phyloP scores from a whole-genome alignment of 257 asterid species.

The Nyctanthes arbortristis region DNA sequence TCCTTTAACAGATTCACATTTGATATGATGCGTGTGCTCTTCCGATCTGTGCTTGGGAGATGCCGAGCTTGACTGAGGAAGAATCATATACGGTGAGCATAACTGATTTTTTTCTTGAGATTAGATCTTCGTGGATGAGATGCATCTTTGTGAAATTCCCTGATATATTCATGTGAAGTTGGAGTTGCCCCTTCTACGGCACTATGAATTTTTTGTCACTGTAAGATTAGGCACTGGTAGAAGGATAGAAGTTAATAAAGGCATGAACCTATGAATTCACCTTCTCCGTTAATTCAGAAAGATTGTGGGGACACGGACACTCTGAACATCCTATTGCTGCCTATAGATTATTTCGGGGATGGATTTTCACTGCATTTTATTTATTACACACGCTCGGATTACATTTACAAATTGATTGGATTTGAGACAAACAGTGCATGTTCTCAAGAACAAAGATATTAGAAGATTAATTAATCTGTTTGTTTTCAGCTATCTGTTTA shows the following conservation, averaged over 20 bases:
- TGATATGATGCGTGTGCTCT: conserved; percentile 91
- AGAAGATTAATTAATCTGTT: neutral
- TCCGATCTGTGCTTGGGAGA: conserved; percentile 98
- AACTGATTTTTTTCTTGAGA: neutral
- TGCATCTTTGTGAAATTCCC: no score
- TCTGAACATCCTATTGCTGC: neutral
- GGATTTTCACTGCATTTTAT: no score
- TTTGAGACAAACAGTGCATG: neutral
- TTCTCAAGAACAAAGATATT: neutral
- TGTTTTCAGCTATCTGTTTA: no score
- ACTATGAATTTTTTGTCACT: neutral
- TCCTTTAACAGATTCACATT: conserved; percentile 77
- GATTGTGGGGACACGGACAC: neutral
- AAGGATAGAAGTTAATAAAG: neutral
- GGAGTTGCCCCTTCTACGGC: neutral
- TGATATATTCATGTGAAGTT: neutral
- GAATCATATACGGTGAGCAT: conserved; percentile 46
- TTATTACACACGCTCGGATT: no score
- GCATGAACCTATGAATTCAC: neutral
- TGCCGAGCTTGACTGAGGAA: conserved; percentile 52
- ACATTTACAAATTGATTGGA: neutral
- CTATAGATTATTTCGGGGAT: neutral
- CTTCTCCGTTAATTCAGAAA: neutral
- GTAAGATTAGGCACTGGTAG: neutral
- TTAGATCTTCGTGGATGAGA: neutral